Percentiles rank a stretch among this genome's conserved stretches.
Conservation (phyloP, 2,329 filamentous ascomycete genomes). For the Talaromyces islandicus region DNA sequence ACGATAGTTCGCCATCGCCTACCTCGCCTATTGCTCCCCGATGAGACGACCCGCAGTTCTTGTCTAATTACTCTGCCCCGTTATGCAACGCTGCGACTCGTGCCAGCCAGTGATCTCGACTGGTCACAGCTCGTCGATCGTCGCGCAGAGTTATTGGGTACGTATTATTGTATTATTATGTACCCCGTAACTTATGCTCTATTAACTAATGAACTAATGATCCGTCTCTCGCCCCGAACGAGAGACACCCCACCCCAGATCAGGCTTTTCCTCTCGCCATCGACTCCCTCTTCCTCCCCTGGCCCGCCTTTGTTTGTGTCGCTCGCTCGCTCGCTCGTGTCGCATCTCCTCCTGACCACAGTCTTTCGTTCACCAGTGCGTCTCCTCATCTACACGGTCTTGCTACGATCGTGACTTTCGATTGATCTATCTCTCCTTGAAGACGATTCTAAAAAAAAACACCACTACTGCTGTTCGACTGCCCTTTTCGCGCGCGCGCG, state of each 20-base stretch:
- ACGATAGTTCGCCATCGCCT: neutral
- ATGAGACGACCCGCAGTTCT: neutral
- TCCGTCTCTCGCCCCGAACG: neutral
- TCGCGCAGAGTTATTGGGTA: neutral
- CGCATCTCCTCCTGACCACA: constrained; percentile 19
- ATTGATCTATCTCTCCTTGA: constrained; percentile 5
- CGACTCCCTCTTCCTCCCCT: neutral
- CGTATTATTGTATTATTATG: neutral
- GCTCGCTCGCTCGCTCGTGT: constrained; percentile 7
- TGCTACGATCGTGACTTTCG: neutral
- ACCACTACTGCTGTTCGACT: neutral
- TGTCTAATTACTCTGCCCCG: neutral
- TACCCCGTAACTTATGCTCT: too few species aligned
- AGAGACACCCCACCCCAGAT: neutral
- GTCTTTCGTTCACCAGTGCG: constrained; percentile 20
- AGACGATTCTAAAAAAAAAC: neutral
- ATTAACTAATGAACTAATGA: too few species aligned
- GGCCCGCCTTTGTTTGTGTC: constrained; percentile 1
- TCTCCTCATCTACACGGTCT: neutral
- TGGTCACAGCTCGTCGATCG: neutral
- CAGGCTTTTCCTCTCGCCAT: neutral
- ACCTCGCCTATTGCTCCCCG: too few species aligned
- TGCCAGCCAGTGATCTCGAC: neutral
- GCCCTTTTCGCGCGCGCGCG: neutral
- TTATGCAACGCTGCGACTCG: neutral